Base-by-base conservation (phyloP, 1,284 basidiomycete species). In the Cystobasidium sp. region DNA sequence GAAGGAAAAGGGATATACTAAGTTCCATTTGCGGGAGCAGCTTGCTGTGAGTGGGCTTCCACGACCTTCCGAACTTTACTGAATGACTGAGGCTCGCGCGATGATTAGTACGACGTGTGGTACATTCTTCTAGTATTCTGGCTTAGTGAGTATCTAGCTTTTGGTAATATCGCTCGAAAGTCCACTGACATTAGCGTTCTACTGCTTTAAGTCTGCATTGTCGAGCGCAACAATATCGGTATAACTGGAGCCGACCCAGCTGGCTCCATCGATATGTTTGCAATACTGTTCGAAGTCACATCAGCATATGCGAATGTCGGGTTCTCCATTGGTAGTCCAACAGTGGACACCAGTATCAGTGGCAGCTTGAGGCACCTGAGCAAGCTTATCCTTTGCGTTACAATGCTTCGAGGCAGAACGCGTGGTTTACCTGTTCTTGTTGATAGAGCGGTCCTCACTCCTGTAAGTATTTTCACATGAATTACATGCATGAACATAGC, bases 401-500 rank as follows among this genome's bases (percentile, higher is more conserved):
- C 97, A 77, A 97, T 97, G 93, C 85, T 97, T 68, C 89, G 95
- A 76, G 95, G 95, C 10, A 87, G 94, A 9, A 95, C 97, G 82
- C 88, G 95, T 59, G 93, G 93, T 5, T 81, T 91, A 2, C 84
- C 84, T 51, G 51, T 71, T 24, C 70, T 61, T 20, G 41, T 75
- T 14, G 74, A 75, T 55, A 22, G 74, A 37, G 52, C 68, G 9
- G 59, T 75, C 16, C 24, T 75, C 24, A 61, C 69, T 22, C 74
- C 74, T 31, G 64, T 70, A 22, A 59, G 68, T 52, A 9, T 9
- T 39, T 55, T 20, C 24, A 10, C 22, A 22, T 16, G 49, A 39
- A 52, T 5, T 41, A 3, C 2, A 66, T 9, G 24, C 24, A 1
- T 37, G 24, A 18, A 10, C 7, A 49, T 22, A 9, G 24, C 16